Conservation (phyloP, 2,329 filamentous ascomycete genomes). For the Aspergillus fischeri region DNA sequence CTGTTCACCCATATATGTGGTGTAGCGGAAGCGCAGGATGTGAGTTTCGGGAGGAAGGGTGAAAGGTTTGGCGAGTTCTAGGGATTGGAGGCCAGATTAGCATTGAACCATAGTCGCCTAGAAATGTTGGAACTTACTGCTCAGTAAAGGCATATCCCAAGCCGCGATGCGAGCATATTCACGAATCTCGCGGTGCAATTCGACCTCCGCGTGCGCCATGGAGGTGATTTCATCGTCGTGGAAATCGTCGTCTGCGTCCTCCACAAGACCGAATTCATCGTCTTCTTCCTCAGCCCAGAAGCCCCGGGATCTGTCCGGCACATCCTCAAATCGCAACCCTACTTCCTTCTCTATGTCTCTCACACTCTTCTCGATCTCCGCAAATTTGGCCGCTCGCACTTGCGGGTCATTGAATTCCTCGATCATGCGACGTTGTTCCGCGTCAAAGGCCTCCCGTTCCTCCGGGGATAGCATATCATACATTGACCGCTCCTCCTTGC, state of each 20-base stretch:
- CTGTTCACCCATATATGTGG: constrained; percentile 88
- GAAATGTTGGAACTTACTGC: constrained; percentile 56
- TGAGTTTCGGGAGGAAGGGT: constrained; percentile 60
- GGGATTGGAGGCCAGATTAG: constrained; percentile 12
- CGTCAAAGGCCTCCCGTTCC: constrained; percentile 34
- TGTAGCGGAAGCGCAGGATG: constrained; percentile 91
- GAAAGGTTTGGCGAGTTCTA: constrained; percentile 82
- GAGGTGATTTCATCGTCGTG: constrained; percentile 80
- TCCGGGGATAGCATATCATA: constrained; percentile 38
- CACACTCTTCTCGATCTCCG: constrained; percentile 30
- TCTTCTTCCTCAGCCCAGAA: constrained; percentile 45
- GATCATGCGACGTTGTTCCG: constrained; percentile 32
- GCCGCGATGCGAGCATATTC: constrained; percentile 82
- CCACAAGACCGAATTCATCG: constrained; percentile 42
- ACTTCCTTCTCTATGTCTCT: constrained; percentile 29
- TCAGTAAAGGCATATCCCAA: constrained; percentile 92
- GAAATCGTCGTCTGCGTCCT: constrained; percentile 52
- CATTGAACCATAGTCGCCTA: constrained; percentile 9
- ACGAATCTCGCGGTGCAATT: constrained; percentile 81
- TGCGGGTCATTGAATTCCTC: constrained; percentile 35
- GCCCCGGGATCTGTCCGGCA: constrained; percentile 22
- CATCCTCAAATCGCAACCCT: constrained; percentile 27
- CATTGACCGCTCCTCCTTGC: constrained; percentile 32
- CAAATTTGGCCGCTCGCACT: constrained; percentile 25
- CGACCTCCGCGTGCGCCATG: constrained; percentile 79